A percentile compares a stretch with the other conserved stretches of the same genome.
These are phyloP conservation scores for Lasiodiplodia citricola DNA, from an alignment of 2,329 filamentous ascomycete genomes.

Conservation along the genomic window DNA sequence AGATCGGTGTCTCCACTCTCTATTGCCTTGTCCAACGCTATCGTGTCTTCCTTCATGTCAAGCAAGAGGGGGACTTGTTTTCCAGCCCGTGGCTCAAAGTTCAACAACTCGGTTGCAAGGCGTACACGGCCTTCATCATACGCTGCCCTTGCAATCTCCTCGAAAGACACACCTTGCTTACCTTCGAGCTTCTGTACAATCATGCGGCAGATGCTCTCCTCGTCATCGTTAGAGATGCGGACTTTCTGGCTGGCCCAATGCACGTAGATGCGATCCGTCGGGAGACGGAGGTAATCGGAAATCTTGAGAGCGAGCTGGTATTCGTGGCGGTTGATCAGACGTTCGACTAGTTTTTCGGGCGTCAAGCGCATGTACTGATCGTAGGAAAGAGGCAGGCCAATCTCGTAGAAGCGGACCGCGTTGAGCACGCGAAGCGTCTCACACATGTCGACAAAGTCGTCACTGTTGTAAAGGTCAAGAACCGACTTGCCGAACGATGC, in stretches of 20 bases:
- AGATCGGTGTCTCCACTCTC: constrained; percentile 95
- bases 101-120: constrained; percentile 88
- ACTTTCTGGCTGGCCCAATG: constrained; percentile 98
- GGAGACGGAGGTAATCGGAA: constrained; percentile 83
- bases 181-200: constrained; percentile 87
- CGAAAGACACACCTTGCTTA: constrained; percentile 93
- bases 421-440: constrained; percentile 92
- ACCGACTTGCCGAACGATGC: constrained; percentile 98
- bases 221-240: constrained; percentile 79
- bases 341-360: constrained; percentile 83
- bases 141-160: constrained; percentile 88
- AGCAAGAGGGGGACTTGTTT: constrained; percentile 92
- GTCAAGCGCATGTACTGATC: constrained; percentile 93
- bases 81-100: constrained; percentile 93
- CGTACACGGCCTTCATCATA: constrained; percentile 90
- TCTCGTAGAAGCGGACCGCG: constrained; percentile 86
- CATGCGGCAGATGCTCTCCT: constrained; percentile 82
- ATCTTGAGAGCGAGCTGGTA: constrained; percentile 89
- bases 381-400: constrained; percentile 88
- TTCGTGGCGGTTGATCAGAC: constrained; percentile 86
- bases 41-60: constrained; percentile 93
- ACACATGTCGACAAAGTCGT: constrained; percentile 98
- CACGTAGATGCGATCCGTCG: constrained; percentile 89
- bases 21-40: constrained; percentile 94
- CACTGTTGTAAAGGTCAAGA: constrained; percentile 94